These are phyloP conservation scores for Mucor racemosus DNA, from an alignment of 371 early-diverging fungal species.

Conservation along the genomic window DNA sequence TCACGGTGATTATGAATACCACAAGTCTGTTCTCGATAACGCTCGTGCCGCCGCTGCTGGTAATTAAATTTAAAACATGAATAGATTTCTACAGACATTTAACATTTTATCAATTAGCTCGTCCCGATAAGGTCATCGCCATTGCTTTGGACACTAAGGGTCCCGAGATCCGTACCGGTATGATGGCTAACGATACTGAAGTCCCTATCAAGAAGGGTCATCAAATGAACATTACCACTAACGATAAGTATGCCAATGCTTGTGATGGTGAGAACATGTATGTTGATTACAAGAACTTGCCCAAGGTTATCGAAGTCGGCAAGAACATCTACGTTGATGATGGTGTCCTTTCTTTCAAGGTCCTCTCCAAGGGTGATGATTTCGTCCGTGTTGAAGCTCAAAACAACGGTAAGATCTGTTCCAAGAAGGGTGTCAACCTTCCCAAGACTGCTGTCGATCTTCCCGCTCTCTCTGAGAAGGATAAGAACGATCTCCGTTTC, in stretches of 20 bases:
- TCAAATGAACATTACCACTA: constrained; percentile 79
- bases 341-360: constrained; percentile 82
- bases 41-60: constrained; percentile 67
- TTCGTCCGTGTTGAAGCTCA: constrained; percentile 71
- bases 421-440: constrained; percentile 87
- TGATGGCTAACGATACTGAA: constrained; percentile 68
- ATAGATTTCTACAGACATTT: constrained; percentile 1
- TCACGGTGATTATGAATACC: constrained; percentile 92
- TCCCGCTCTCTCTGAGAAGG: constrained; percentile 92
- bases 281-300: constrained; percentile 86
- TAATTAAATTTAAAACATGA: constrained; percentile 20
- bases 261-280: constrained; percentile 78
- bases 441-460: constrained; percentile 82
- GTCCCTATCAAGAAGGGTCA: constrained; percentile 68
- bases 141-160: constrained; percentile 91
- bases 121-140: constrained; percentile 59
- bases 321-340: constrained; percentile 86
- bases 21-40: constrained; percentile 82
- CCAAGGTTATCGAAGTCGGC: constrained; percentile 75
- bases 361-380: constrained; percentile 62
- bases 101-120: constrained; percentile 14
- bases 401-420: constrained; percentile 73
- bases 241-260: constrained; percentile 62
- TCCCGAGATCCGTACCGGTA: constrained; percentile 85
- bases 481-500: constrained; percentile 85